phyloP scores from a whole-genome alignment of 352 stramenopile species.

The Phytophthora cryptogea region DNA sequence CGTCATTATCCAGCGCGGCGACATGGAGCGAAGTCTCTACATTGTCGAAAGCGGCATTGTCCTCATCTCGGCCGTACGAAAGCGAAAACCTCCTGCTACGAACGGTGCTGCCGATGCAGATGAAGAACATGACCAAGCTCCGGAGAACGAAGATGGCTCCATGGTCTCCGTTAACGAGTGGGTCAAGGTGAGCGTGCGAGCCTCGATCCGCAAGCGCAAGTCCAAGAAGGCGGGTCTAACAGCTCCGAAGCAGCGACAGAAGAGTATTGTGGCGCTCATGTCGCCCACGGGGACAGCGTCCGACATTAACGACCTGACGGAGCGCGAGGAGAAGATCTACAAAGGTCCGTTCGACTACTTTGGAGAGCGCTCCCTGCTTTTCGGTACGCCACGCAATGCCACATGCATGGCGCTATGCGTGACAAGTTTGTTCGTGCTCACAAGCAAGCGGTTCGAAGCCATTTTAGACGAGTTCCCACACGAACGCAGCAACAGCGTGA shows the following conservation, averaged over 20 bases:
- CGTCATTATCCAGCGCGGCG: conserved; percentile 70
- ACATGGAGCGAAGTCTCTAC: conserved; percentile 64
- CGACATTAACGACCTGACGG: conserved; percentile 39
- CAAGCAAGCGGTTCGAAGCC: conserved; percentile 62
- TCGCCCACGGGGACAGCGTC: conserved; percentile 20
- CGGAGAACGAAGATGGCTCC: conserved; percentile 4
- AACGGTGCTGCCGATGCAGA: conserved; percentile 2
- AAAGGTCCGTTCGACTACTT: conserved; percentile 82
- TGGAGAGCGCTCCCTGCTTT: conserved; percentile 72
- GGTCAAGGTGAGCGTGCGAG: conserved; percentile 23
- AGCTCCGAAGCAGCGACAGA: conserved; percentile 12
- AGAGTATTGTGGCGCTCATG: conserved; percentile 30
- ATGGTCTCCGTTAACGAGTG: conserved; percentile 42
- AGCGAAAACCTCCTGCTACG: conserved; percentile 2
- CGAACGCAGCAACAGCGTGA: conserved; percentile 58
- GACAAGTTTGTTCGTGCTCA: conserved; percentile 75
- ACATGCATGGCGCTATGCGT: conserved; percentile 72
- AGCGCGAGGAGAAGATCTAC: conserved; percentile 66
- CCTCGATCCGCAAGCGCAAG: conserved; percentile 19
- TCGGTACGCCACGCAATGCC: conserved; percentile 67
- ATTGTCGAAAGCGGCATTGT: conserved; percentile 75
- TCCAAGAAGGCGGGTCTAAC: conserved; percentile 11
- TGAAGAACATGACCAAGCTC: conserved; percentile 13
- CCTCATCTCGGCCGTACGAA: conserved; percentile 56
- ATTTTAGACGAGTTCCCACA: conserved; percentile 71